Percentiles rank a stretch among this genome's conserved stretches.
These are phyloP conservation scores for Chytridium lagenaria DNA, from an alignment of 371 early-diverging fungal genomes.

Conservation along the genomic window DNA sequence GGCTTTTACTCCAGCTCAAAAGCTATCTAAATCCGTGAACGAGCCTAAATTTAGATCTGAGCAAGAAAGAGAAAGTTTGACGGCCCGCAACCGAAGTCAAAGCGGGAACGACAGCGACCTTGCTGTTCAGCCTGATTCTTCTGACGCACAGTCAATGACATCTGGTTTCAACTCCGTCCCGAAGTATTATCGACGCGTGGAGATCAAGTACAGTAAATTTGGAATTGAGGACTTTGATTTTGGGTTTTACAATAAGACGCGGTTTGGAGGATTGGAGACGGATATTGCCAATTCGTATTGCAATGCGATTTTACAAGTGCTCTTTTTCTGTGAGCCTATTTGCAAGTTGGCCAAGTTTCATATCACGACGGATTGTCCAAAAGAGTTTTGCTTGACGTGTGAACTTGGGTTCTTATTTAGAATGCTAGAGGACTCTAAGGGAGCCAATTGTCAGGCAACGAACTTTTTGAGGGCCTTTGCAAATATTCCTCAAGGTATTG, in stretches of 20 bases:
- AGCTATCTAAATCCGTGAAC: slow-evolving; percentile 36
- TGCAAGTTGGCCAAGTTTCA: slow-evolving; percentile 76
- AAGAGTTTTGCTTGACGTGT: slow-evolving; percentile 83
- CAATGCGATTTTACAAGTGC: slow-evolving; percentile 86
- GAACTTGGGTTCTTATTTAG: slow-evolving; percentile 91
- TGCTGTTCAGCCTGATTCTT: background rate
- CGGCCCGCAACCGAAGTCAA: slow-evolving; percentile 34
- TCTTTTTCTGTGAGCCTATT: slow-evolving; percentile 73
- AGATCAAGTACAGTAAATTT: slow-evolving; percentile 83
- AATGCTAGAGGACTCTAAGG: slow-evolving; percentile 87
- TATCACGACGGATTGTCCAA: slow-evolving; percentile 69
- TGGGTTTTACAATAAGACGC: slow-evolving; percentile 88
- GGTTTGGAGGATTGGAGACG: slow-evolving; percentile 87
- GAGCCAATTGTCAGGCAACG: slow-evolving; percentile 93
- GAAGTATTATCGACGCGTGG: slow-evolving; percentile 74
- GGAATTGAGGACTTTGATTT: slow-evolving; percentile 98
- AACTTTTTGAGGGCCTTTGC: slow-evolving; percentile 86
- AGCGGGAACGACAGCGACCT: slow-evolving; percentile 6
- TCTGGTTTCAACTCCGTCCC: slow-evolving; percentile 54
- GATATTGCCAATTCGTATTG: slow-evolving; percentile 88
- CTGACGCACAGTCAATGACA: background rate
- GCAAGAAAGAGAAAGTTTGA: slow-evolving; percentile 71
- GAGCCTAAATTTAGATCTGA: slow-evolving; percentile 87
- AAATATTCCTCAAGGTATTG: slow-evolving; percentile 78
- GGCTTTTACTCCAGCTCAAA: slow-evolving; percentile 37